Percentiles rank a stretch among this genome's conserved stretches.
Conservation (phyloP, 164 flowering plant genomes). For the Taxillus chinensis region DNA sequence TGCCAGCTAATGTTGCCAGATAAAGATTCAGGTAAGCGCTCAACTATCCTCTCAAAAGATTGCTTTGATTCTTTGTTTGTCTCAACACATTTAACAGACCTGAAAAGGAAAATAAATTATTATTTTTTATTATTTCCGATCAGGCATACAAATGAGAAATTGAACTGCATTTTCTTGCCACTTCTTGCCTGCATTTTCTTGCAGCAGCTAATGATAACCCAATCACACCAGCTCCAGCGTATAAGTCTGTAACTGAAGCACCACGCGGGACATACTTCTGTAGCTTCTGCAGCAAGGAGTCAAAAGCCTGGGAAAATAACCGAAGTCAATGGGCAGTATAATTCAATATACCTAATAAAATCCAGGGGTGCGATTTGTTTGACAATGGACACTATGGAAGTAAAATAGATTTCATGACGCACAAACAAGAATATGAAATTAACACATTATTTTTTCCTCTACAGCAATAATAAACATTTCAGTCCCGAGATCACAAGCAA, state of each 20-base stretch:
- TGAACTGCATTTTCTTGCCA: not conserved
- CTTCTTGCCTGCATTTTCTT: conserved; percentile 77
- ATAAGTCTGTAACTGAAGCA: conserved; percentile 81
- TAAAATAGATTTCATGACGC: too few species aligned
- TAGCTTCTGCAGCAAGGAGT: conserved; percentile 69
- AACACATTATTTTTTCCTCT: too few species aligned
- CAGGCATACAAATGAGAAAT: not conserved
- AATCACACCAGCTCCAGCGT: conserved; percentile 96
- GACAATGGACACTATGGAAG: too few species aligned
- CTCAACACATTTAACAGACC: conserved; percentile 87
- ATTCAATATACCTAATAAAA: not conserved
- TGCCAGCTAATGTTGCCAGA: conserved; percentile 89
- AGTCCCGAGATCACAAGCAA: too few species aligned
- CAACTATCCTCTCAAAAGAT: conserved; percentile 79
- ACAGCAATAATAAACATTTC: too few species aligned
- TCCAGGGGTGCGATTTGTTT: too few species aligned
- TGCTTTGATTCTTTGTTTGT: conserved; percentile 81
- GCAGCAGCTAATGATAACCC: conserved; percentile 78
- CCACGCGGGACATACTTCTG: conserved; percentile 82
- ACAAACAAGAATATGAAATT: too few species aligned
- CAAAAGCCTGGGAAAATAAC: conserved; percentile 67
- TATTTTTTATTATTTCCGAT: not conserved
- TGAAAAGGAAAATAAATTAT: conserved; percentile 16
- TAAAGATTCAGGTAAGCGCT: conserved; percentile 53
- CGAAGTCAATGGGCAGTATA: not conserved